phyloP scores from a whole-genome alignment of 2,329 filamentous ascomycete genomes.

The Myriosclerotinia curreyana region DNA sequence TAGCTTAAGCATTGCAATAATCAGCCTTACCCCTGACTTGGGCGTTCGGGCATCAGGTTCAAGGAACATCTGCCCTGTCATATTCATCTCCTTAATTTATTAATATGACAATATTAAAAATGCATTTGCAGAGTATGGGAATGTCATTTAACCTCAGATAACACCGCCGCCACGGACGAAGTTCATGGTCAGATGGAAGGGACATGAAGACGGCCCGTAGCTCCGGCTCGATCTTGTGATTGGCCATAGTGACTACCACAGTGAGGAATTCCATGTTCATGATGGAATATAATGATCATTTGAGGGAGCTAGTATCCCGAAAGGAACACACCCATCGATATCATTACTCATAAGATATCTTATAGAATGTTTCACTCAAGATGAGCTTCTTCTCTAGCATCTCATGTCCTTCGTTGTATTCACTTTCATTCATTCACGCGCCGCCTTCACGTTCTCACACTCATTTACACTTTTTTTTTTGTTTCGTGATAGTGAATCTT shows the following conservation, averaged over 20 bases:
- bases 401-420: neutral
- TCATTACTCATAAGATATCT: neutral
- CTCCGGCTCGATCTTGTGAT: neutral
- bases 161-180: neutral
- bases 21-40: neutral
- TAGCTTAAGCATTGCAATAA: neutral
- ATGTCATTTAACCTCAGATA: neutral
- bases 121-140: neutral
- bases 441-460: neutral
- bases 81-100: neutral
- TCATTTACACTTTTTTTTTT: neutral
- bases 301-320: too few species aligned
- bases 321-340: neutral
- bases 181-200: neutral
- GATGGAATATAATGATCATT: neutral
- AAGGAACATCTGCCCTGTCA: conserved; percentile 7
- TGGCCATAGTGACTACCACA: neutral
- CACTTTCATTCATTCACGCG: neutral
- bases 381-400: neutral
- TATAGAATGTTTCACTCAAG: neutral
- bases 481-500: neutral
- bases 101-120: neutral
- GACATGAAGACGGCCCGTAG: neutral
- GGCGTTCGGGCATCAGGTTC: neutral
- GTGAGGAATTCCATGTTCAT: neutral